These are phyloP conservation scores for Aspergillus sp. DNA, from an alignment of 2,329 filamentous ascomycete species.

Conservation along the genomic window DNA sequence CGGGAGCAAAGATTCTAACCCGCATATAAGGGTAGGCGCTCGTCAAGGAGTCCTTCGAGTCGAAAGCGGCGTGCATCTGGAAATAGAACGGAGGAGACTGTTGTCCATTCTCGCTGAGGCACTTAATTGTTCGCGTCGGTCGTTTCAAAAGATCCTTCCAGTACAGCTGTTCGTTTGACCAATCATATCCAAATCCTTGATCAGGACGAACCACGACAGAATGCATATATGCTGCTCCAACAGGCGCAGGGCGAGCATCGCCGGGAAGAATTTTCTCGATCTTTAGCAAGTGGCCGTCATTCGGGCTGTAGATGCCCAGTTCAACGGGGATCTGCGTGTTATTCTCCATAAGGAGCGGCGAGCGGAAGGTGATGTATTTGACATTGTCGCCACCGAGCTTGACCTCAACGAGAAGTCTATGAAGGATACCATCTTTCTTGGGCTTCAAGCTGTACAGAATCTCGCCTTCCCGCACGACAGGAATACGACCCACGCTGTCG, in stretches of 20 bases:
- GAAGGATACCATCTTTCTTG: constrained; percentile 74
- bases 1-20: constrained; percentile 80
- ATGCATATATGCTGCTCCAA: constrained; percentile 87
- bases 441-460: constrained; percentile 82
- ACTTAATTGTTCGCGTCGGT: constrained; percentile 80
- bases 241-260: constrained; percentile 79
- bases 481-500: constrained; percentile 78
- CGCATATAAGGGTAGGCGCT: constrained; percentile 91
- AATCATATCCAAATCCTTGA: constrained; percentile 91
- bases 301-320: constrained; percentile 78
- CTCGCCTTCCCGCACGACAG: constrained; percentile 91
- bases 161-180: constrained; percentile 83
- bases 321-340: constrained; percentile 95
- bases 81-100: constrained; percentile 83
- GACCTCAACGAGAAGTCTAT: constrained; percentile 87
- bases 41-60: constrained; percentile 74
- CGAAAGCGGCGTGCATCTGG: constrained; percentile 81
- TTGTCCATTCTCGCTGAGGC: constrained; percentile 76
- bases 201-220: constrained; percentile 82
- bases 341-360: constrained; percentile 87
- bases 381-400: constrained; percentile 89
- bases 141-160: constrained; percentile 86
- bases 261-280: constrained; percentile 97
- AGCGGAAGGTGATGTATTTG: constrained; percentile 94
- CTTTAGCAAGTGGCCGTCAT: constrained; percentile 84